phyloP scores from a whole-genome alignment of 106 monocot species.

The Iris macrosiphon region DNA sequence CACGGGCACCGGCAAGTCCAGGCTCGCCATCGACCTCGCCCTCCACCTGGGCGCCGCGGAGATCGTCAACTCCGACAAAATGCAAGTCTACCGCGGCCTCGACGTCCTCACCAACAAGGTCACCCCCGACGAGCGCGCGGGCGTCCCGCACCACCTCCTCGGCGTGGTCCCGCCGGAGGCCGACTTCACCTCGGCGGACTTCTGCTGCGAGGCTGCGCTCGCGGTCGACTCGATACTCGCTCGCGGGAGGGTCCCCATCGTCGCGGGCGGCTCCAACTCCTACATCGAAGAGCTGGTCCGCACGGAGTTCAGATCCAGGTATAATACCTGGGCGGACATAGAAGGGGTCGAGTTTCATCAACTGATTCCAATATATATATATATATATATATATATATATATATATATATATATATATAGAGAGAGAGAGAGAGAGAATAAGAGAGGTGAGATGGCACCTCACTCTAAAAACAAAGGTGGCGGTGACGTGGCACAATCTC shows the following conservation, averaged over 20 bases:
- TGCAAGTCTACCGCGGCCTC: conserved; percentile 59
- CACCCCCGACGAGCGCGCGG: conserved; percentile 28
- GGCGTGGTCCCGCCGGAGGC: conserved; percentile 31
- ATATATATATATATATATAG: too few species aligned
- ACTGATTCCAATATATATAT: too few species aligned
- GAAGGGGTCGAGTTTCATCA: conserved; percentile 2
- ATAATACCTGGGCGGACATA: conserved; percentile 51
- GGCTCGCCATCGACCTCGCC: conserved; percentile 44
- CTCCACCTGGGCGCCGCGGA: conserved; percentile 27
- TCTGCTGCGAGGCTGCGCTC: conserved; percentile 10
- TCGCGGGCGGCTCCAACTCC: conserved; percentile 61
- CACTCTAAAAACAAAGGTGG: too few species aligned
- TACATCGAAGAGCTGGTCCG: conserved; percentile 38
- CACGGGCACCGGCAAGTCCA: conserved; percentile 53
- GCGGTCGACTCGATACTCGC: too few species aligned
- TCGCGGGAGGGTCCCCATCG: conserved; percentile 29
- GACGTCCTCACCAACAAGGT: conserved; percentile 47
- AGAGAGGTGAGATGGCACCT: too few species aligned
- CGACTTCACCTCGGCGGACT: conserved; percentile 38
- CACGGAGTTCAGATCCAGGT: conserved; percentile 26
- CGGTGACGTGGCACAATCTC: too few species aligned
- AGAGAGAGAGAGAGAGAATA: too few species aligned
- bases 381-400: too few species aligned
- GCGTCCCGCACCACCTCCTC: conserved; percentile 49
- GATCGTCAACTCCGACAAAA: conserved; percentile 62